Percentiles rank a stretch among this genome's conserved stretches.
Evolutionary conservation across 1,284 basidiomycete species (phyloP).

Genomic region (Paramarasmius palmivorus): DNA sequence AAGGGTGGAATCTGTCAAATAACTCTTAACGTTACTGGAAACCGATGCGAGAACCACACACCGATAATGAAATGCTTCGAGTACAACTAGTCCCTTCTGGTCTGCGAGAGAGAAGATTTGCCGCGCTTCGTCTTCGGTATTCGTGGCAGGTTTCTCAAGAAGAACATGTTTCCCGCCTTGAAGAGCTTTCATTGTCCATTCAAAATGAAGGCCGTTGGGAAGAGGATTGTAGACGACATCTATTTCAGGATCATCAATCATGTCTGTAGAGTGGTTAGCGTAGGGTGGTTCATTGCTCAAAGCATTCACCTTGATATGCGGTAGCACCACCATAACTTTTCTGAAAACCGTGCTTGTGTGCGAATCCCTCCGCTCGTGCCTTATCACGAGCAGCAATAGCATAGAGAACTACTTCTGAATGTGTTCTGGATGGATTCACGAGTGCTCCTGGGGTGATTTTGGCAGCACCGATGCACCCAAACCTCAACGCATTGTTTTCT

Average conservation of each 20-base stretch:
- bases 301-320: constrained; percentile 44
- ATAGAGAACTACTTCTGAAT: constrained; percentile 50
- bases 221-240: constrained; percentile 58
- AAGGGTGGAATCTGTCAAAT: constrained; percentile 49
- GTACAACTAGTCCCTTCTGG: constrained; percentile 42
- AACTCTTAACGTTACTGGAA: not conserved
- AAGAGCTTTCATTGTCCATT: constrained; percentile 67
- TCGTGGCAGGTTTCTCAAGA: constrained; percentile 60
- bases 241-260: constrained; percentile 51
- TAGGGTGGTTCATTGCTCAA: not conserved
- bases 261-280: constrained; percentile 27
- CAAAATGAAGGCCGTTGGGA: constrained; percentile 62
- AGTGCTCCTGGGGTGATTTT: constrained; percentile 48
- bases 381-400: constrained; percentile 56
- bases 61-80: constrained; percentile 57
- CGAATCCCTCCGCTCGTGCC: constrained; percentile 40
- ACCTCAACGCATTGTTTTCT: constrained; percentile 20
- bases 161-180: constrained; percentile 65
- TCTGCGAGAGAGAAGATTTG: constrained; percentile 42
- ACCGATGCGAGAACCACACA: constrained; percentile 13
- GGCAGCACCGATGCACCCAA: constrained; percentile 50
- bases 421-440: constrained; percentile 47
- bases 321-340: constrained; percentile 40
- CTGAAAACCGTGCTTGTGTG: constrained; percentile 47
- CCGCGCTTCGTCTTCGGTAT: constrained; percentile 49